Conservation (phyloP, 331 rosid genomes). For the Ulmus americana region DNA sequence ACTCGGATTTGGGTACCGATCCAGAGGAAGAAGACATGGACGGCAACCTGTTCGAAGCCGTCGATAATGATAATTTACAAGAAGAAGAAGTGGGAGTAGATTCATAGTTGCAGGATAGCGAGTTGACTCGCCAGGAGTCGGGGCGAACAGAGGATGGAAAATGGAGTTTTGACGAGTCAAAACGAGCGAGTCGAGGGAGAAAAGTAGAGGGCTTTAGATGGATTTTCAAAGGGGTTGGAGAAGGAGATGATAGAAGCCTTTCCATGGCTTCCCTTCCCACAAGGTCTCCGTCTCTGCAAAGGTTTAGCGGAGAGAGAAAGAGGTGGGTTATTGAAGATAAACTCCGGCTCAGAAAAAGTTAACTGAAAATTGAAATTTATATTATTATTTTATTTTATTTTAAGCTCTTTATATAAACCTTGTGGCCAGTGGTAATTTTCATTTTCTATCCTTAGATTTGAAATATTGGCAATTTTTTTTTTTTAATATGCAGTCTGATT, state of each 20-base stretch:
- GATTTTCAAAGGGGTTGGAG: conserved; percentile 38
- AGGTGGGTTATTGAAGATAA: conserved; percentile 33
- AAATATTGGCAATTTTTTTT: no score
- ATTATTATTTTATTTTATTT: neutral
- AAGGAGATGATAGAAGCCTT: conserved; percentile 70
- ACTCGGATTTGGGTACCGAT: conserved; percentile 30
- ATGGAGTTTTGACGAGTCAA: conserved; percentile 28
- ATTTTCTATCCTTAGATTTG: no score
- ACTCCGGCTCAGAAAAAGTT: conserved; percentile 23
- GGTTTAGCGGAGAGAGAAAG: conserved; percentile 20
- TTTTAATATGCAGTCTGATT: no score
- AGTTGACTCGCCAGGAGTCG: conserved; percentile 13
- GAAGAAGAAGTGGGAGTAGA: conserved; percentile 23
- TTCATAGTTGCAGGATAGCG: conserved; percentile 27
- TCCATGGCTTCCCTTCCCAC: conserved; percentile 59
- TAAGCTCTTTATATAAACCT: neutral
- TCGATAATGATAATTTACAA: conserved; percentile 17
- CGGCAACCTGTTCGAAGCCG: conserved; percentile 17
- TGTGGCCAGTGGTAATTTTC: no score
- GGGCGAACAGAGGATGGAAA: conserved; percentile 18
- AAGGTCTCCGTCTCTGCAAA: conserved; percentile 14
- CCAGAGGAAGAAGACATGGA: conserved; percentile 25
- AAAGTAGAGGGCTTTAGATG: conserved; percentile 26
- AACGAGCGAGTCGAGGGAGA: conserved; percentile 31
- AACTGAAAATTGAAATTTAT: neutral